Evolutionary conservation across 177 flowering plant species (phyloP), one percentile per base, ranked within the genome.

Genomic region (Telopea speciosissima): DNA sequence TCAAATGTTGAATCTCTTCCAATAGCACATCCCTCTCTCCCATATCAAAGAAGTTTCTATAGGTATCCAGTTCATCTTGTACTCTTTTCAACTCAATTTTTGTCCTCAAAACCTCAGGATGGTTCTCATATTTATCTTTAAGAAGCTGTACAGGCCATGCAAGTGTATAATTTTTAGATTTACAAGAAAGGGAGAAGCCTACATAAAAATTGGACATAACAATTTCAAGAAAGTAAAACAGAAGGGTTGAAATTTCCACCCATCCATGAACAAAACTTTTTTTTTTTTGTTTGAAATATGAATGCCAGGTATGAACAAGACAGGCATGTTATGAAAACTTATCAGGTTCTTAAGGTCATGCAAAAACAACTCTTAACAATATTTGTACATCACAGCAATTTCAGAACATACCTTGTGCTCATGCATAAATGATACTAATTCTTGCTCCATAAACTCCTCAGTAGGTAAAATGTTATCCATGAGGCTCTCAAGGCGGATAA

Each of bases 391-490:
- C 54, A 49, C 13, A 49, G 17, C 19, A 49, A 12, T 11, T 49
- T 49, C 19, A 12, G 19, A 70, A 24, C 59, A 62, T 79, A 95
- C 99, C 90, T 87, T 81, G 71, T 90, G 85, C 73, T 93, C 98
- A 78, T 89, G 83, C 54, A 74, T 76, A 21, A 95, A 86, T 16
- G 96, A 83, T 13, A 83, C 24, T 14, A 91, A 74, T 73, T 96
- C 99, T 76, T 96, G 92, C 73, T 86, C 89, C 87, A 90, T 82
- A 78, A 90, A 96, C 54, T 96, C 99, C 75, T 89, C 92, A 59
- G 87, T 74, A 14, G 98, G 84, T 65, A 96, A 82, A 69, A 93
- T 83, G 42, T 97, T 98, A 86, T 96, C 97, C 96, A 93, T 89
- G 63, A 96, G 92, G 83, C 88, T 84, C 78, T 96, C 97, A 73